A percentile compares a stretch with the other conserved stretches of the same genome.
phyloP scores from a whole-genome alignment of 1,284 basidiomycete genomes.

The Sporisorium reilianum region DNA sequence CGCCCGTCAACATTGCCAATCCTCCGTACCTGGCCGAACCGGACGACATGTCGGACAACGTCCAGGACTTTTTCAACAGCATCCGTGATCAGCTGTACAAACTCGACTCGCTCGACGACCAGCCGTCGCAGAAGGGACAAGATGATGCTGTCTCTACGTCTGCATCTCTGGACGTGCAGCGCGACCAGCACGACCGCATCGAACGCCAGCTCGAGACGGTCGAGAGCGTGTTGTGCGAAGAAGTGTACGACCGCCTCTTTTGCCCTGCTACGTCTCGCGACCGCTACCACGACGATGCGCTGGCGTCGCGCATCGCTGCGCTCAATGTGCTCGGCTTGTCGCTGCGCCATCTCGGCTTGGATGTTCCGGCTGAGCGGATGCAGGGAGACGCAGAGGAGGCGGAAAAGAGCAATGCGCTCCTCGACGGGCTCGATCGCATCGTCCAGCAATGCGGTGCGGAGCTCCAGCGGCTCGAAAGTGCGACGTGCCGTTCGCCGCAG shows the following conservation, averaged over 20 bases:
- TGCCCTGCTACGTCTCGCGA: slow-evolving; percentile 80
- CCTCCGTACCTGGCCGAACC: slow-evolving; percentile 36
- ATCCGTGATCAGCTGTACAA: slow-evolving; percentile 71
- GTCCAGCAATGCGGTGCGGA: slow-evolving; percentile 83
- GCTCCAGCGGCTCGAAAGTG: slow-evolving; percentile 77
- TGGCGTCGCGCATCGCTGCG: slow-evolving; percentile 87
- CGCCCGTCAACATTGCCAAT: slow-evolving; percentile 69
- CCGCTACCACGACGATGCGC: slow-evolving; percentile 83
- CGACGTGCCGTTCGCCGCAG: slow-evolving; percentile 76
- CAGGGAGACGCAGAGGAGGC: slow-evolving; percentile 57
- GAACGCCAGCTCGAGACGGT: slow-evolving; percentile 76
- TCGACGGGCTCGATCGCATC: slow-evolving; percentile 76
- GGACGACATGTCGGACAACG: slow-evolving; percentile 72
- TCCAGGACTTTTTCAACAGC: slow-evolving; percentile 81
- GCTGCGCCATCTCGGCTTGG: slow-evolving; percentile 85
- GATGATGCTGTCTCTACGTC: not conserved
- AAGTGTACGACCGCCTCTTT: slow-evolving; percentile 81
- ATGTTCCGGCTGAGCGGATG: slow-evolving; percentile 70
- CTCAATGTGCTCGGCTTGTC: slow-evolving; percentile 88
- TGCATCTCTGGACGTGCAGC: not conserved
- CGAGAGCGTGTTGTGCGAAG: slow-evolving; percentile 77
- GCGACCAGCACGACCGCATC: slow-evolving; percentile 53
- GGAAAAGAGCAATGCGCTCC: slow-evolving; percentile 69
- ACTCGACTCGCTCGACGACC: slow-evolving; percentile 70
- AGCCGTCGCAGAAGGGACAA: slow-evolving; percentile 44